A percentile compares a stretch with the other conserved stretches of the same genome.
phyloP scores from a whole-genome alignment of 176 grass and related monocot genomes.

The Tillandsia leiboldiana region DNA sequence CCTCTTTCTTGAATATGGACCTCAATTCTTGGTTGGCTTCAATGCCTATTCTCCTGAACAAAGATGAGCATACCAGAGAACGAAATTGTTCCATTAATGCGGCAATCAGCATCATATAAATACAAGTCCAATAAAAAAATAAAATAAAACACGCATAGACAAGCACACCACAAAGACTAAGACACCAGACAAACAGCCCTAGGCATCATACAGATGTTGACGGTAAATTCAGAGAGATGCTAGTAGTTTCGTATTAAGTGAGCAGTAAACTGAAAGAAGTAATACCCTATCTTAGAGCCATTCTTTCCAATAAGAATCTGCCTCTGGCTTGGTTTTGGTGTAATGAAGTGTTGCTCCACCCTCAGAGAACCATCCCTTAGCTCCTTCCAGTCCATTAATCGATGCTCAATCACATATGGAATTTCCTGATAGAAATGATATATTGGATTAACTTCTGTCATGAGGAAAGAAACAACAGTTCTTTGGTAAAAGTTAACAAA shows the following conservation, averaged over 20 bases:
- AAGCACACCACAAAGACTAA: too few species aligned
- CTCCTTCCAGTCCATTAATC: conserved; percentile 88
- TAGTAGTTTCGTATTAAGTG: background rate
- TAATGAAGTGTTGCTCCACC: conserved; percentile 89
- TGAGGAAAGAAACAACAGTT: conserved; percentile 17
- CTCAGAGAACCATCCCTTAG: conserved; percentile 92
- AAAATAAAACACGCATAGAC: background rate
- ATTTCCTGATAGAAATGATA: conserved; percentile 58
- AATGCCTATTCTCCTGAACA: conserved; percentile 86
- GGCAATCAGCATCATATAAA: background rate
- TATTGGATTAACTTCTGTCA: conserved; percentile 14
- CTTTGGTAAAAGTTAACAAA: conserved; percentile 9
- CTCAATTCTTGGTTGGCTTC: conserved; percentile 93
- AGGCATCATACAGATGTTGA: too few species aligned
- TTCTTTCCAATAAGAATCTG: conserved; percentile 99
- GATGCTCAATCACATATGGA: conserved; percentile 90
- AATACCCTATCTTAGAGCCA: conserved; percentile 95
- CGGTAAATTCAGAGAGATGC: background rate
- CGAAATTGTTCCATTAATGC: conserved; percentile 5
- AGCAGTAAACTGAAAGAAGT: background rate
- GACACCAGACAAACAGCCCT: too few species aligned
- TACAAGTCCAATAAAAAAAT: background rate
- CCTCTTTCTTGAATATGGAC: conserved; percentile 86
- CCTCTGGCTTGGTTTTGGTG: conserved; percentile 79
- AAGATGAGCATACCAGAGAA: conserved; percentile 1